Evolutionary conservation across 2,329 filamentous ascomycete genomes (phyloP).

Genomic region (Xylogone sp.): DNA sequence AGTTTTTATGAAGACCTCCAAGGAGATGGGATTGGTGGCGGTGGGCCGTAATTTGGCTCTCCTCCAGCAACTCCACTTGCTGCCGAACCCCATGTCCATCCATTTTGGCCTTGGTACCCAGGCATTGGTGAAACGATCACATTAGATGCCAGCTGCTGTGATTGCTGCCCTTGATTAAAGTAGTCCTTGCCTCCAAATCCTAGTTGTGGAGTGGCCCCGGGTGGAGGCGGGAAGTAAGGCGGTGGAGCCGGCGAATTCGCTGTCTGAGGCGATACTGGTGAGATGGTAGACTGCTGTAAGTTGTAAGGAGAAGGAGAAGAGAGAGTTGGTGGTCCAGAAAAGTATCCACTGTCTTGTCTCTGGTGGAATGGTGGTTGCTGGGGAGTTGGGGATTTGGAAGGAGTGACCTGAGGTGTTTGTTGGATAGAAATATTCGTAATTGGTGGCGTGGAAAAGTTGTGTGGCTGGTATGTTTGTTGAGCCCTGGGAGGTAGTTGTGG

Average conservation of each 20-base stretch:
- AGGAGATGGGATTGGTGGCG: slow-evolving; percentile 7
- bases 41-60: slow-evolving; percentile 11
- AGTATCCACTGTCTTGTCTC: slow-evolving; percentile 37
- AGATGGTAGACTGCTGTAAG: not conserved
- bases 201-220: not conserved
- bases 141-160: not conserved
- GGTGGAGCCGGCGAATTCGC: slow-evolving; percentile 4
- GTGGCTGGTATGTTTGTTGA: not conserved
- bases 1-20: no score
- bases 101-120: slow-evolving; percentile 4
- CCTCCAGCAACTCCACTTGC: not conserved
- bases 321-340: slow-evolving; percentile 38
- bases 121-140: not conserved
- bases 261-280: not conserved
- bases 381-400: slow-evolving; percentile 34
- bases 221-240: slow-evolving; percentile 13
- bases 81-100: slow-evolving; percentile 12
- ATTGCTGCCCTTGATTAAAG: slow-evolving; percentile 1
- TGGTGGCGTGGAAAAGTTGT: slow-evolving; percentile 28
- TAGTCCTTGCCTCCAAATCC: slow-evolving; percentile 6
- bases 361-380: slow-evolving; percentile 32
- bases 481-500: not conserved
- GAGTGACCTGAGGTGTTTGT: slow-evolving; percentile 35
- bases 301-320: slow-evolving; percentile 32
- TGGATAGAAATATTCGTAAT: slow-evolving; percentile 35